Evolutionary conservation across 441 rosid genomes (phyloP), one percentile per base, ranked within the genome.

Genomic region (Biscutella laevigata): DNA sequence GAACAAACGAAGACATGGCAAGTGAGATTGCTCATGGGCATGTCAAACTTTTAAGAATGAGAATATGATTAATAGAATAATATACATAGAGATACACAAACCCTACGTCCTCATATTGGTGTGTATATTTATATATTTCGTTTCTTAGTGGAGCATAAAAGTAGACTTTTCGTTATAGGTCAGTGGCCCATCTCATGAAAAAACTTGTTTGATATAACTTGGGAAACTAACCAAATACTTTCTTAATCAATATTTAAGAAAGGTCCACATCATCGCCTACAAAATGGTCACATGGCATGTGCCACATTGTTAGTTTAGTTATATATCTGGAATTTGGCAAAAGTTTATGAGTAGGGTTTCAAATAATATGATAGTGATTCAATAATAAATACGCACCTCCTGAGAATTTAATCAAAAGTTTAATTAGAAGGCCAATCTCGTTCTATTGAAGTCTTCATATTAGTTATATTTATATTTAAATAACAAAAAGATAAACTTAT

Each of bases 221-320:
- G 48, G 59, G 53, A 57, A 49, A 65, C 48, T 42, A 42, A 30
- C 24, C 30, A 51, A 50, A 57, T 35, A 41, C 20, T 65, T 34
- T 42, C 16, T 32, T 57, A 50, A 57, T 41, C 47, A 35, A 42
- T 34, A 42, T 22, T 11, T n/a, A 52, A 6, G 6, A 11, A 32
- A 48, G 39, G 64, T 65, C 70, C 54, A 57, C 59, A 57, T 50
- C 69, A 64, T 34, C 28, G 47, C 19, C 64, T 42, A 50, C n/a
- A 35, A 55, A 51, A 42, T 51, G 11, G 30, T 65, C 70, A 65
- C 70, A 57, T 57, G 70, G 59, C 37, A 43, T 65, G 64, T 65
- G 64, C 19, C 46, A 40, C 26, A 34, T 29, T 34, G n/a, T n/a
- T n/a, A n/a, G n/a, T n/a, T n/a, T n/a, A n/a, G 53, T 9, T 50